Percentiles rank a stretch among this genome's conserved stretches.
Evolutionary conservation across 495 filamentous ascomycete species (phyloP).

Genomic region (Elasticomyces elasticus): DNA sequence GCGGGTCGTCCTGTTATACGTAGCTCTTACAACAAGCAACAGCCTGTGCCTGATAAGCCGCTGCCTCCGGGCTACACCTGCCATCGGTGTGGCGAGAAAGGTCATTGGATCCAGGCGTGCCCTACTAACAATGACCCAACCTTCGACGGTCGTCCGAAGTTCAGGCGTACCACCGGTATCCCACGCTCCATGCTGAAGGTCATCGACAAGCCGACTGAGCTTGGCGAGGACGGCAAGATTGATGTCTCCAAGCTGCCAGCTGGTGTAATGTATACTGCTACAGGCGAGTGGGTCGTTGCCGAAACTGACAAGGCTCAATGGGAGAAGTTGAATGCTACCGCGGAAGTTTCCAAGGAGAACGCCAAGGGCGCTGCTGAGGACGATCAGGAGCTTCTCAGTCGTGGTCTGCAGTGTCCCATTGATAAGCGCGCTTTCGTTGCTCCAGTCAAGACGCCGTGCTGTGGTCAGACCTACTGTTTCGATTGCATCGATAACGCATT

Average conservation of each 20-base stretch:
- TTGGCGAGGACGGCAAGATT: constrained; percentile 60
- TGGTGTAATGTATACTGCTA: constrained; percentile 91
- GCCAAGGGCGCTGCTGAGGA: constrained; percentile 61
- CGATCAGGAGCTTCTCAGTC: constrained; percentile 71
- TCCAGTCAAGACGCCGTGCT: constrained; percentile 96
- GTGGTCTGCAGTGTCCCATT: constrained; percentile 83
- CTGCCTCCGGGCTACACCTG: constrained; percentile 91
- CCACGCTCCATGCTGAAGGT: constrained; percentile 86
- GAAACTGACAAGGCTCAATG: constrained; percentile 89
- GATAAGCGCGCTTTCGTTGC: constrained; percentile 95
- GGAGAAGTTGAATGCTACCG: constrained; percentile 92
- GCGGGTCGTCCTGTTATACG: constrained; percentile 50
- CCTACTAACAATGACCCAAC: constrained; percentile 96
- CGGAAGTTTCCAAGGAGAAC: constrained; percentile 69
- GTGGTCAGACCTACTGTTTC: constrained; percentile 93
- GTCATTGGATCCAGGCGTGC: constrained; percentile 95
- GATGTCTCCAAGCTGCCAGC: constrained; percentile 69
- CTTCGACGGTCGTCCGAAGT: constrained; percentile 78
- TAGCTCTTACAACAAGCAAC: constrained; percentile 46
- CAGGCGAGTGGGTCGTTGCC: constrained; percentile 92
- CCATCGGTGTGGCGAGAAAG: constrained; percentile 96
- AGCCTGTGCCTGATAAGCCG: constrained; percentile 72
- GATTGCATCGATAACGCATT: constrained; percentile 97
- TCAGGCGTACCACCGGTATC: constrained; percentile 94
- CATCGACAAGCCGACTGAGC: constrained; percentile 74